These are phyloP conservation scores for Spathaspora sp. DNA, from an alignment of 1,139 yeast species.

Conservation along the genomic window DNA sequence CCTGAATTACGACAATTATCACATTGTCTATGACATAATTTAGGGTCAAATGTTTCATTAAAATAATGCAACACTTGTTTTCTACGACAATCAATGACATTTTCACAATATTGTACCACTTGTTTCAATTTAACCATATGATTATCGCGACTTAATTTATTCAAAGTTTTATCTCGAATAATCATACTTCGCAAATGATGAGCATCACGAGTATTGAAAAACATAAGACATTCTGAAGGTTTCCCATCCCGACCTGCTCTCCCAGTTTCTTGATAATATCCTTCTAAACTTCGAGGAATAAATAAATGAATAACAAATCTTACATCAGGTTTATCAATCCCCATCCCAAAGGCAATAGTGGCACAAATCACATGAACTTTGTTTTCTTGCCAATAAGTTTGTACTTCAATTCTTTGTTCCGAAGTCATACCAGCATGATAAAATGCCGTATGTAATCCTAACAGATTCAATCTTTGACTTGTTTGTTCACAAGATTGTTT, in stretches of 20 bases:
- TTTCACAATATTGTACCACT: slow-evolving; percentile 90
- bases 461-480: slow-evolving; percentile 54
- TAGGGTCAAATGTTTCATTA: slow-evolving; percentile 74
- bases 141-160: slow-evolving; percentile 64
- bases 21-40: slow-evolving; percentile 69
- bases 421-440: slow-evolving; percentile 95
- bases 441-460: slow-evolving; percentile 67
- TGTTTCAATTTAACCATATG: slow-evolving; percentile 77
- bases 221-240: slow-evolving; percentile 77
- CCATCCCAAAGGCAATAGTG: slow-evolving; percentile 98
- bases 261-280: slow-evolving; percentile 98
- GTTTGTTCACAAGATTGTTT: slow-evolving; percentile 86
- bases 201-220: slow-evolving; percentile 76
- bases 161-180: slow-evolving; percentile 69
- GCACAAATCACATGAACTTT: slow-evolving; percentile 82
- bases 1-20: slow-evolving; percentile 72
- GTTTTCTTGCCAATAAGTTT: slow-evolving; percentile 79
- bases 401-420: slow-evolving; percentile 69
- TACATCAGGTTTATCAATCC: slow-evolving; percentile 95
- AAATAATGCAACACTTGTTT: slow-evolving; percentile 86
- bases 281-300: slow-evolving; percentile 89
- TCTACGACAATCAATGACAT: slow-evolving; percentile 85
- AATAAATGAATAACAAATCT: slow-evolving; percentile 86
- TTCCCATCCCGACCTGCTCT: slow-evolving; percentile 97
- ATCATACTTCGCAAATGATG: slow-evolving; percentile 73